These are phyloP conservation scores for Ajuga chamaepitys DNA, from an alignment of 257 asterid genomes.

Conservation along the genomic window DNA sequence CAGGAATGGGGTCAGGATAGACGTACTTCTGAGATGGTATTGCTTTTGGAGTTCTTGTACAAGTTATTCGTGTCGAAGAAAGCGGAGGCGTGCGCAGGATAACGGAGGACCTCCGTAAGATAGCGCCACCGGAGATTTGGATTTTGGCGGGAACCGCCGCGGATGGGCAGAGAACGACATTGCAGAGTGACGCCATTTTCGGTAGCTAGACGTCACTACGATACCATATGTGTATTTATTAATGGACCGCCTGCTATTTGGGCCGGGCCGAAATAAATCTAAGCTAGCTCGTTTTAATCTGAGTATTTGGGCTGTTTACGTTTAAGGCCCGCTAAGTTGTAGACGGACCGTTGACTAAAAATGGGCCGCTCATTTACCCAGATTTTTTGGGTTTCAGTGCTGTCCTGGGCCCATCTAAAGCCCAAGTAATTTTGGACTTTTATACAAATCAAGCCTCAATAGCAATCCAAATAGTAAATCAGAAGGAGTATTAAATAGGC, in stretches of 20 bases:
- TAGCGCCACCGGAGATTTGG: conserved; percentile 2
- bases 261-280: not conserved
- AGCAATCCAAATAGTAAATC: no score
- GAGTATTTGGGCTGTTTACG: no score
- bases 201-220: not conserved
- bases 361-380: no score
- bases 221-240: not conserved
- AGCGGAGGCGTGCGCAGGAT: conserved; percentile 13
- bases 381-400: no score
- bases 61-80: not conserved
- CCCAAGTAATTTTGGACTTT: no score
- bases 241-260: not conserved
- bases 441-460: no score
- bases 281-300: not conserved
- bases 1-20: conserved; percentile 58
- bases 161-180: conserved; percentile 17
- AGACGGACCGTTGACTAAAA: no score
- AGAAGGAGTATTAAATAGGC: no score
- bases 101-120: conserved; percentile 4
- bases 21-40: conserved; percentile 30
- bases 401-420: no score
- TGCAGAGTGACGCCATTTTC: conserved; percentile 20
- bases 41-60: conserved; percentile 20
- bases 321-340: no score
- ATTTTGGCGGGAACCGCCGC: conserved; percentile 38